Base-by-base conservation (phyloP, 2,329 filamentous ascomycete genomes). In the Sordariomycetes sp. region DNA sequence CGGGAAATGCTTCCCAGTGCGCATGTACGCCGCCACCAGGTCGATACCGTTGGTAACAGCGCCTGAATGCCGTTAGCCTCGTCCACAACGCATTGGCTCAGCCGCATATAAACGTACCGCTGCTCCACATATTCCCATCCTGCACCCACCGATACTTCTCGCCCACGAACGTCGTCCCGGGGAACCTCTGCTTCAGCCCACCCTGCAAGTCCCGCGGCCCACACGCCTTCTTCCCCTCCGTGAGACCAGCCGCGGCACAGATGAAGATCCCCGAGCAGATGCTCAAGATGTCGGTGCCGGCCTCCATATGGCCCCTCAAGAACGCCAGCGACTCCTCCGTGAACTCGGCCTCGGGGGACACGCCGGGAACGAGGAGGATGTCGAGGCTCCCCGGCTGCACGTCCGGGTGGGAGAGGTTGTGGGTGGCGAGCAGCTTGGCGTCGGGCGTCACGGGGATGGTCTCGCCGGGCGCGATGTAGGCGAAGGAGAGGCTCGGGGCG, bases 41-140 rank as follows among this genome's bases (percentile, higher is more conserved):
- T 82, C 80, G 62, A 81, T 81, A 35, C 79, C 79, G 60, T 81
- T 81, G 14, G 79, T 82, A 57, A 82, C 68, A 55, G 77, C 78
- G n/a, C 77, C 77, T 79, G 46, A 55, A 1, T 18, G 51, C 10
- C 22, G 48, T 51, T 5, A 24, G 25, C 46, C 59, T 20, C 6
- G 11, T n/a, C n/a, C 14, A 6, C 55, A 55, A 53, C 22, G 34
- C 43, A 35, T 37, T 7, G 32, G 14, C 22, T 14, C 22, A 22
- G 14, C 20, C n/a, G 14, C n/a, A 57, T 25, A 52, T 40, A 35
- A 24, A 72, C 74, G 58, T 65, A 79, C 79, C 79, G 62, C 77
- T 77, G 28, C 74, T 76, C 79, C 80, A 82, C 48, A 82, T 66
- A 62, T 78, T 80, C 11, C 78, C 78, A 61, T 82, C 79, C 59